Evolutionary conservation across 176 grass and related monocot species (phyloP), one percentile per base, ranked within the genome.

Genomic region (Zoysia pacifica): DNA sequence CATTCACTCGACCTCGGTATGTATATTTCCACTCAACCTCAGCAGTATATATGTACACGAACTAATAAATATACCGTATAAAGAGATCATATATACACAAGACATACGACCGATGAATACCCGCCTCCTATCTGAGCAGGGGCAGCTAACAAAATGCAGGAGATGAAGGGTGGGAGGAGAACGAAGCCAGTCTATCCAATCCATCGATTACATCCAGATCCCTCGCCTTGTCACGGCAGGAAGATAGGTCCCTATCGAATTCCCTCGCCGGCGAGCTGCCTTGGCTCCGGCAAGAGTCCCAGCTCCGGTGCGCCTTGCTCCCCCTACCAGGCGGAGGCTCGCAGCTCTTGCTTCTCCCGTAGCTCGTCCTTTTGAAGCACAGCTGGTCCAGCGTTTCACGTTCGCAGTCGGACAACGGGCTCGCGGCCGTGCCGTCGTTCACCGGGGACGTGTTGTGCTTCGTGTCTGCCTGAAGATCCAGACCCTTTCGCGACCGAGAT

Each of bases 171-270:
- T 16, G 77, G 18, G 67, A 46, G 55, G 53, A 79, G 1, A 67
- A 69, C 82, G 74, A 65, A 86, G 72, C 79, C 42, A 86, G 61
- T 74, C 82, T 89, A 73, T 87, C 86, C 74, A 98, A 83, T 19
- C 96, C 96, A 72, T 98, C 96, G 44, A 98, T 93, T 73, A 95
- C 86, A 88, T 98, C 96, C 73, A 98, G 85, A 45, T 93, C 78
- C 63, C 81, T 91, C 4, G 45, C 61, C 44, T 56, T 90, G 84
- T 89, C 92, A 13, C 67, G 61, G 2, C 70, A 74, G 38, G 39
- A 77, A 41, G 70, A 36, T 15, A 68, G 66, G 3, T 39, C 43
- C 52, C 70, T 54, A 1, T 63, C 69, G 12, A 86, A 70, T 13
- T 91, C 90, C 70, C 77, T 90, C 18, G 73, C 82, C 5, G 96